A percentile compares a stretch with the other conserved stretches of the same genome.
Conservation (phyloP, 1,139 yeast genomes). For the Magnusiomyces magnusii region DNA sequence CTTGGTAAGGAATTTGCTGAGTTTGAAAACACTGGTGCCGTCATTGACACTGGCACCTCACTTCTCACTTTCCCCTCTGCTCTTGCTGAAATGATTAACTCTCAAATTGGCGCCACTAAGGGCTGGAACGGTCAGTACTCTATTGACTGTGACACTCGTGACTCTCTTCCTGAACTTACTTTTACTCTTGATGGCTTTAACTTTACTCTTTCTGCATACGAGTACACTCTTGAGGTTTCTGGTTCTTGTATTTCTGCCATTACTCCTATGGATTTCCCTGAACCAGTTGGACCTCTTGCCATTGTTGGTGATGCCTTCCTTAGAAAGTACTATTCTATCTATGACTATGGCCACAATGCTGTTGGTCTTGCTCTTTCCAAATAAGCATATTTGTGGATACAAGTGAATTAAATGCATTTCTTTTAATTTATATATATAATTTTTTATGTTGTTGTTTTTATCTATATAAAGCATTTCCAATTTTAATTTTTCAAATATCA, state of each 20-base stretch:
- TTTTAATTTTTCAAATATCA: no score
- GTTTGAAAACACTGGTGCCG: constrained; percentile 83
- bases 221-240: constrained; percentile 86
- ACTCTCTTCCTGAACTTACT: constrained; percentile 79
- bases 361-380: constrained; percentile 84
- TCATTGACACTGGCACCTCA: constrained; percentile 97
- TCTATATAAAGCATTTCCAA: no score
- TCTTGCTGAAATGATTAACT: constrained; percentile 86
- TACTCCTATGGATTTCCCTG: constrained; percentile 96
- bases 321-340: constrained; percentile 88
- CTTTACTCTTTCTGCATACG: constrained; percentile 80
- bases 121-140: constrained; percentile 97
- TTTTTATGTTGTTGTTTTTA: background rate
- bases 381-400: constrained; percentile 21
- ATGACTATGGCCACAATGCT: constrained; percentile 81
- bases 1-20: constrained; percentile 88
- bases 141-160: constrained; percentile 81
- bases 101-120: constrained; percentile 95
- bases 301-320: constrained; percentile 96
- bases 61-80: constrained; percentile 90
- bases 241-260: constrained; percentile 95
- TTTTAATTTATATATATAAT: background rate
- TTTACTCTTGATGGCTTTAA: constrained; percentile 83
- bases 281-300: constrained; percentile 93
- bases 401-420: background rate